Percentiles rank a stretch among this genome's conserved stretches.
Evolutionary conservation across 352 stramenopile species (phyloP).

Genomic region (Globisporangium cystogenes): DNA sequence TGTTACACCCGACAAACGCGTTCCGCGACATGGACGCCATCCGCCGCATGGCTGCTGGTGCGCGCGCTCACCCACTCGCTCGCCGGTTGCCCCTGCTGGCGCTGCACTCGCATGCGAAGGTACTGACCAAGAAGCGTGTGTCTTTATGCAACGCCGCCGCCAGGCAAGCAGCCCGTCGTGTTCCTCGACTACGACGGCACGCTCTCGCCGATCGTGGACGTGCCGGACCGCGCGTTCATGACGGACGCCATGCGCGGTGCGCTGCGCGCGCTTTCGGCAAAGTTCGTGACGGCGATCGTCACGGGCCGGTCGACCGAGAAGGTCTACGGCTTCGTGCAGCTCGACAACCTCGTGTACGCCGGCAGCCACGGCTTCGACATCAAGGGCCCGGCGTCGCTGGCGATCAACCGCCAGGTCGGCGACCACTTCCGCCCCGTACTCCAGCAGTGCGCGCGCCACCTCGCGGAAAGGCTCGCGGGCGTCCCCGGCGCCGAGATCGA

Average conservation of each 20-base stretch:
- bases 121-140: no score
- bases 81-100: no score
- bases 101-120: no score
- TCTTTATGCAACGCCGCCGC: neutral
- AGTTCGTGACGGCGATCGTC: conserved; percentile 70
- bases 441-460: conserved; percentile 30
- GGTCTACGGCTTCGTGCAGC: conserved; percentile 71
- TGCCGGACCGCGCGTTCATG: conserved; percentile 64
- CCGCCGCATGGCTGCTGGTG: conserved; percentile 48
- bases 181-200: conserved; percentile 90
- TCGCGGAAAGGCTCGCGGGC: conserved; percentile 28
- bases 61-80: neutral
- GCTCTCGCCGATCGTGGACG: conserved; percentile 85
- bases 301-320: conserved; percentile 70
- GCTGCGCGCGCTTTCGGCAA: conserved; percentile 52
- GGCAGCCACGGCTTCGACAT: conserved; percentile 83
- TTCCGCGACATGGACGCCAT: conserved; percentile 55
- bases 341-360: conserved; percentile 76
- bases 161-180: conserved; percentile 65
- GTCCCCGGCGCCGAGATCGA: conserved; percentile 60
- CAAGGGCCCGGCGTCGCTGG: conserved; percentile 15
- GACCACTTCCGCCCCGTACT: conserved; percentile 47
- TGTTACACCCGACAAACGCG: conserved; percentile 49
- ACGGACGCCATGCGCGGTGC: conserved; percentile 52
- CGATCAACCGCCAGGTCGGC: conserved; percentile 53